phyloP scores from a whole-genome alignment of 495 filamentous ascomycete species.

The Lophiostoma macrostomum region DNA sequence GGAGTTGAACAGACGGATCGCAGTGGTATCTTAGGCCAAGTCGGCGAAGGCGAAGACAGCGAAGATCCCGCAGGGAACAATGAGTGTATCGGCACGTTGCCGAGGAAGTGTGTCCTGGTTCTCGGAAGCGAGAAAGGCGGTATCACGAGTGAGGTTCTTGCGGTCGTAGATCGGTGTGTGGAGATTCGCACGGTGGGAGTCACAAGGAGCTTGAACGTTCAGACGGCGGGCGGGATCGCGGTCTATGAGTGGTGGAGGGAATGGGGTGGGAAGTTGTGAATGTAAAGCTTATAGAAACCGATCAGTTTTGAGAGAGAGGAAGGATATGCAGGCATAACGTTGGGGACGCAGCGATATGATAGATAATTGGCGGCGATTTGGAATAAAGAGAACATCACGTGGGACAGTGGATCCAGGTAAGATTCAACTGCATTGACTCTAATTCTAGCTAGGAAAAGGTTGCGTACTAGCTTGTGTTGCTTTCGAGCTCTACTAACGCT shows the following conservation, averaged over 20 bases:
- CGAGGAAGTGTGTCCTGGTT: slow-evolving; percentile 45
- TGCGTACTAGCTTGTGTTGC: too few relatives aligned
- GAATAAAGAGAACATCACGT: too few relatives aligned
- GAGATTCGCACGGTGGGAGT: slow-evolving; percentile 49
- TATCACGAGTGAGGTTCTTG: slow-evolving; percentile 45
- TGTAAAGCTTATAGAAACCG: neutral
- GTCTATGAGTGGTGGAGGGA: slow-evolving; percentile 44
- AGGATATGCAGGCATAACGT: neutral
- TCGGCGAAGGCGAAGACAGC: neutral
- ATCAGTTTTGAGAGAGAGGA: neutral
- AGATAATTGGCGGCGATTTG: too few relatives aligned
- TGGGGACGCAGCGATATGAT: too few relatives aligned
- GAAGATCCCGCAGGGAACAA: neutral
- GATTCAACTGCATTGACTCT: too few relatives aligned
- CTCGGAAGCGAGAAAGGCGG: slow-evolving; percentile 50
- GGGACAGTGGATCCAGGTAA: too few relatives aligned
- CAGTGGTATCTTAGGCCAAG: slow-evolving; percentile 41
- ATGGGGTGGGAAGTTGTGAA: slow-evolving; percentile 19
- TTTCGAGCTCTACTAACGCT: too few relatives aligned
- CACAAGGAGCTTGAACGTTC: slow-evolving; percentile 53
- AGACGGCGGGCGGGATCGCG: slow-evolving; percentile 50
- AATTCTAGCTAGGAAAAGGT: too few relatives aligned
- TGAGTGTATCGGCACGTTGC: slow-evolving; percentile 30
- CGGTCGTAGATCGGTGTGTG: slow-evolving; percentile 47
- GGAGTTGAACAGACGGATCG: slow-evolving; percentile 52